Conservation (phyloP, 2,329 filamentous ascomycete species). For the Trichoderma cornu-damae region DNA sequence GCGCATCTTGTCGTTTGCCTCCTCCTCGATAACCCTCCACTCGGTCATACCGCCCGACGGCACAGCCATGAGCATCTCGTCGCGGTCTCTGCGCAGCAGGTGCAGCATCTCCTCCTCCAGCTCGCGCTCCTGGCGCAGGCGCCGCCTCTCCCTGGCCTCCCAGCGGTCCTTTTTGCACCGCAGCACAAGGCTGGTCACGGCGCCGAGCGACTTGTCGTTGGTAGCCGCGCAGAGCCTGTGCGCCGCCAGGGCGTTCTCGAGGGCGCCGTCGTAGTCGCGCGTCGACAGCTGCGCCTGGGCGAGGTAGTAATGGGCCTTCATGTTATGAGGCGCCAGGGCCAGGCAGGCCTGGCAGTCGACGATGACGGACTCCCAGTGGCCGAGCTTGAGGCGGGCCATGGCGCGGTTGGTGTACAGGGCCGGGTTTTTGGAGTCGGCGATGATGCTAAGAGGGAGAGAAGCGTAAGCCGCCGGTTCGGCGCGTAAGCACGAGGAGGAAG, state of each 20-base stretch:
- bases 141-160: slow-evolving; percentile 64
- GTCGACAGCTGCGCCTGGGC: slow-evolving; percentile 78
- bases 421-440: slow-evolving; percentile 70
- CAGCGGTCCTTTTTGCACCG: slow-evolving; percentile 81
- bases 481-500: too few relatives aligned
- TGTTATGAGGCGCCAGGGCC: slow-evolving; percentile 55
- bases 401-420: slow-evolving; percentile 86
- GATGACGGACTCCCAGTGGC: slow-evolving; percentile 68
- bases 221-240: slow-evolving; percentile 63
- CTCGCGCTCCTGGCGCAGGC: slow-evolving; percentile 50
- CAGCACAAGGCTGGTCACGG: slow-evolving; percentile 69
- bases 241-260: slow-evolving; percentile 63
- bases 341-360: slow-evolving; percentile 73
- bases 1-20: slow-evolving; percentile 44
- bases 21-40: slow-evolving; percentile 42
- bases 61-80: slow-evolving; percentile 36
- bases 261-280: slow-evolving; percentile 59
- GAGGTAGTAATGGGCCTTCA: slow-evolving; percentile 82
- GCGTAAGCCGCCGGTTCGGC: too few relatives aligned
- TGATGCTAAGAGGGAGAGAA: slow-evolving; percentile 50
- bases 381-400: slow-evolving; percentile 71
- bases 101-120: slow-evolving; percentile 57
- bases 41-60: slow-evolving; percentile 43
- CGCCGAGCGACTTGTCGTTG: slow-evolving; percentile 61
- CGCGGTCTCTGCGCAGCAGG: slow-evolving; percentile 44